Evolutionary conservation across 306 rosid genomes (phyloP).

Genomic region (Biancaea sappan): DNA sequence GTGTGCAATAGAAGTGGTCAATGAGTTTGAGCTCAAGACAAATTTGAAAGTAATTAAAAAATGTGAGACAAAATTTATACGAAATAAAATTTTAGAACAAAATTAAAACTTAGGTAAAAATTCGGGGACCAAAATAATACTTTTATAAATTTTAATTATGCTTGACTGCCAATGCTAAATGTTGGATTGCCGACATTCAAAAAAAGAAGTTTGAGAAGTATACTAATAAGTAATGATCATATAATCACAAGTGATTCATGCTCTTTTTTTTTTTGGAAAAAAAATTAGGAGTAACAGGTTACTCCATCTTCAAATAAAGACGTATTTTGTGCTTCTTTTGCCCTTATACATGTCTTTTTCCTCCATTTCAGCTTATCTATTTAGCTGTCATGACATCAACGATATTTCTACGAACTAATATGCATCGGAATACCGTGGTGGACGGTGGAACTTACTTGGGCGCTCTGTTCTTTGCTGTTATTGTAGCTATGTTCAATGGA

Average conservation of each 20-base stretch:
- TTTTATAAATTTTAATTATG: not conserved
- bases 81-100: no score
- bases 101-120: no score
- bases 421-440: slow-evolving; percentile 54
- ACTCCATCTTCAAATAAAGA: not conserved
- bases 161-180: not conserved
- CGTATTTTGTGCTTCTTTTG: not conserved
- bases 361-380: slow-evolving; percentile 55
- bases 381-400: slow-evolving; percentile 70
- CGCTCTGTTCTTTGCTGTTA: slow-evolving; percentile 68
- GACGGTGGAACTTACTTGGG: slow-evolving; percentile 86
- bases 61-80: no score
- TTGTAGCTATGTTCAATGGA: slow-evolving; percentile 83
- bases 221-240: not conserved
- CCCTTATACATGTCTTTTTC: slow-evolving; percentile 15
- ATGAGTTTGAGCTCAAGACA: no score
- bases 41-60: no score
- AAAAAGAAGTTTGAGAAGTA: not conserved
- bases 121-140: no score
- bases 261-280: not conserved
- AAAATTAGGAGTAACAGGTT: not conserved
- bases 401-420: slow-evolving; percentile 69
- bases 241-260: not conserved
- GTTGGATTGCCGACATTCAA: not conserved
- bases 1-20: no score